Evolutionary conservation across 441 rosid species (phyloP), one percentile per base, ranked within the genome.

Genomic region (Theobroma grandiflorum): DNA sequence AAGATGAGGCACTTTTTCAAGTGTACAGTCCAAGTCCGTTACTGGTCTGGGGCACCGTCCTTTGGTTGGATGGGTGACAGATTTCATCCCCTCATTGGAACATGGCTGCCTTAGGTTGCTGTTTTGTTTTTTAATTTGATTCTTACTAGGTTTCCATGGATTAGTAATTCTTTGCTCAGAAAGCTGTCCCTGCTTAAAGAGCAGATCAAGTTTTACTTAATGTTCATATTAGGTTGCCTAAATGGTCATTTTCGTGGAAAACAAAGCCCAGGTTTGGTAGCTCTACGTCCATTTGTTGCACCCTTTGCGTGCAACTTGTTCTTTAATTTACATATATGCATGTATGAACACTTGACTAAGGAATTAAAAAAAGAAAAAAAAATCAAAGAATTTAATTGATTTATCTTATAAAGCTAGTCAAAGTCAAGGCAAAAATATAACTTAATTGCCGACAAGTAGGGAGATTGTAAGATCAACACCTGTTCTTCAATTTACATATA

Each of bases 1-100:
- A 74, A 35, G 20, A 43, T 11, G 3, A 0, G 10, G 71, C 62
- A 2, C 37, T 1, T 62, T 82, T 80, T 20, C 42, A 42, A 72
- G 43, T 57, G 59, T 8, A 20, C 0, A 42, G 37, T 75, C 69
- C 16, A 49, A 55, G 49, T 47, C 52, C n/a, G 14, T 64, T 69
- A 35, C 26, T 49, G 22, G 20, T 40, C 8, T 57, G 45, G 45
- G 45, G 78, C 72, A 68, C 86, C 89, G 84, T 50, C 89, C 84
- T 72, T 66, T 72, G 53, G 50, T 38, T 49, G 0, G 18, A 18
- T 15, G 22, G 16, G 4, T 45, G 79, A 74, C 86, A 77, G 5
- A 16, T 86, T 78, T 33, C n/a, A 5, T 12, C 16, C 37, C 31
- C 11, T 45, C 74, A 70, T 12, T 74, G 66, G 62, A 26, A 43